Evolutionary conservation across 371 early-diverging fungal genomes (phyloP), one percentile per base, ranked within the genome.

Genomic region (Mortierella polycephala): DNA sequence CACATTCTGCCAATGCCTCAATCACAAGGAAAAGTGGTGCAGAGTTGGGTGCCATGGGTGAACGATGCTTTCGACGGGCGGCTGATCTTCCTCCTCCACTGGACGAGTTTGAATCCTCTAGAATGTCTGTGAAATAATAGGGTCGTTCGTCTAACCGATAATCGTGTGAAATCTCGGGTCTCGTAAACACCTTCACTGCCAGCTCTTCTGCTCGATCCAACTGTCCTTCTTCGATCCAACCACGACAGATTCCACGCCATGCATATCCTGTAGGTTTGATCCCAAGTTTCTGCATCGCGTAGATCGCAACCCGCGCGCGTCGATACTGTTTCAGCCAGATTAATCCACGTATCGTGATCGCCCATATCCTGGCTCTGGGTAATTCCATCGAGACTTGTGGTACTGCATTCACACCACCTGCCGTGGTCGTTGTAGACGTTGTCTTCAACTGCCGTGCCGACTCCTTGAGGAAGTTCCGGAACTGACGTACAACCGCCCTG

Each of bases 271-370:
- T 67, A 6, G 77, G 77, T 50, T 63, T 57, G 58, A 76, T 76
- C 20, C 68, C 68, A 6, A 71, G 57, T 37, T 63, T 66, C 53
- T 76, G 77, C 68, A 71, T 76, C 16, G 68, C 60, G 37, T 76
- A 68, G 11, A 76, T 60, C 0, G 71, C 71, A 4, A 76, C 71
- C 1, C 77, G 67, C 30, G 77, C 77, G 10, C 71, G 71, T 16
- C 77, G 77, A 23, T 71, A 71, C 44, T 76, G 71, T 21, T 76
- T 76, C 59, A 71, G 7, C 71, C 71, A 71, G 52, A 76, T 71
- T 20, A 76, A 41, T 21, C 68, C 67, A 46, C 77, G 71, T 49
- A 76, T 71, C 16, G 61, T 53, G 44, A 64, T 71, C 2, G 77
- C 42, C 77, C 77, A 76, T 51, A 76, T 76, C 57, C 77, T 57